Evolutionary conservation across 2,329 filamentous ascomycete genomes (phyloP).

Genomic region (Cladosporium austrohemisphaericum): DNA sequence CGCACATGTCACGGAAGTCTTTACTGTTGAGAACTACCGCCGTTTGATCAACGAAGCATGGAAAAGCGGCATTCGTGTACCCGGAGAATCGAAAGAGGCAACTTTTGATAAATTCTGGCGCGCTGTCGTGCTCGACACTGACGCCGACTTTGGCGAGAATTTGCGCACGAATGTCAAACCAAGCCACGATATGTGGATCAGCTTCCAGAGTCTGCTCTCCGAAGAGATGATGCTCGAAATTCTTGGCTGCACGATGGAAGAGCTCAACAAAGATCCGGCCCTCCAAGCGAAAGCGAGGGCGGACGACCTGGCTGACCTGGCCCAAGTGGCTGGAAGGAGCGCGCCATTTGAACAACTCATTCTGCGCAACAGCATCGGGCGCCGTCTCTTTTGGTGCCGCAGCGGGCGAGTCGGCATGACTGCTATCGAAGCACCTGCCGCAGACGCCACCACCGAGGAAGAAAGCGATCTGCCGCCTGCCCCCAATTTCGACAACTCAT

Average conservation of each 20-base stretch:
- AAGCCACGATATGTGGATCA: not conserved
- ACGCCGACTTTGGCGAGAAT: not conserved
- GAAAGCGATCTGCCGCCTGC: not conserved
- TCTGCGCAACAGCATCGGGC: slow-evolving; percentile 5
- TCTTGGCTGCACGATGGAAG: slow-evolving; percentile 11
- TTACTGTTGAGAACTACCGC: slow-evolving; percentile 10
- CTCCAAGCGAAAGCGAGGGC: slow-evolving; percentile 4
- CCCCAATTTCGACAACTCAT: not conserved
- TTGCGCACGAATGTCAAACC: not conserved
- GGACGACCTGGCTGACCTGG: not conserved
- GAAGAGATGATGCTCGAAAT: slow-evolving; percentile 10
- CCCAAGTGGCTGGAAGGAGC: not conserved
- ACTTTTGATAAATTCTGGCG: slow-evolving; percentile 8
- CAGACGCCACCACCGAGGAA: not conserved
- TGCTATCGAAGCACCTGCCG: not conserved
- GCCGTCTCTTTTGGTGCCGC: slow-evolving; percentile 3
- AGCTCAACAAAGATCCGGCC: not conserved
- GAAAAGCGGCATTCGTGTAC: not conserved
- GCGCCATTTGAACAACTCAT: not conserved
- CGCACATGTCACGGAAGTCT: not conserved
- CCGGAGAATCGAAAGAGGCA: not conserved
- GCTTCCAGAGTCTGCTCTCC: slow-evolving; percentile 7
- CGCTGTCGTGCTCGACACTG: slow-evolving; percentile 4
- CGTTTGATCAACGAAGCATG: not conserved
- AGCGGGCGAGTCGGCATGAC: slow-evolving; percentile 12